These are phyloP conservation scores for Ophioceras dolichostomum DNA, from an alignment of 2,329 filamentous ascomycete species.

Conservation along the genomic window DNA sequence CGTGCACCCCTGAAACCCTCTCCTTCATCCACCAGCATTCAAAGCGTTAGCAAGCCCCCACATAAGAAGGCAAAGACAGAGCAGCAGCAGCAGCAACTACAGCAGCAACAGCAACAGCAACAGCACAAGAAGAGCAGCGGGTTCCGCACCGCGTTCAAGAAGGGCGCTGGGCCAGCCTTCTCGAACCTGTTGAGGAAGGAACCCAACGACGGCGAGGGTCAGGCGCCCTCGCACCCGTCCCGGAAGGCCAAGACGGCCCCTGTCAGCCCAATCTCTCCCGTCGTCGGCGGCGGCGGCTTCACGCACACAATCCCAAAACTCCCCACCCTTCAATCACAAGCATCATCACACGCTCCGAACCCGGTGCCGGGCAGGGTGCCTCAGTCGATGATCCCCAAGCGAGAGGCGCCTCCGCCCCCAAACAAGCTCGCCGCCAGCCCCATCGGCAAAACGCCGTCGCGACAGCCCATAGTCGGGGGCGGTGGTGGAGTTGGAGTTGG, in stretches of 20 bases:
- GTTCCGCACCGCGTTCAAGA: conserved; percentile 39
- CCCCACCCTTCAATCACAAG: no score
- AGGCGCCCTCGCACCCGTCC: neutral
- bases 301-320: neutral
- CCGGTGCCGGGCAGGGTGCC: conserved; percentile 26
- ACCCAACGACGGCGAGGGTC: neutral
- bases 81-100: neutral
- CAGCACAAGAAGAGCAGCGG: conserved; percentile 27
- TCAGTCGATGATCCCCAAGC: conserved; percentile 16
- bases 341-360: no score
- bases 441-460: neutral
- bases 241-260: conserved; percentile 1
- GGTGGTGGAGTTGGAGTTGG: no score
- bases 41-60: neutral
- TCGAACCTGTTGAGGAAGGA: conserved; percentile 33
- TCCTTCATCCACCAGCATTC: conserved; percentile 7
- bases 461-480: neutral
- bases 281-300: neutral
- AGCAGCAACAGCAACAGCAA: neutral
- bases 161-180: conserved; percentile 31
- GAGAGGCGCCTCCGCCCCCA: conserved; percentile 13
- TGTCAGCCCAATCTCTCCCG: conserved; percentile 1
- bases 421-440: neutral
- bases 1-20: conserved; percentile 14
- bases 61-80: neutral